Base-by-base conservation (phyloP, 1,284 basidiomycete species). In the Tilletia horrida region DNA sequence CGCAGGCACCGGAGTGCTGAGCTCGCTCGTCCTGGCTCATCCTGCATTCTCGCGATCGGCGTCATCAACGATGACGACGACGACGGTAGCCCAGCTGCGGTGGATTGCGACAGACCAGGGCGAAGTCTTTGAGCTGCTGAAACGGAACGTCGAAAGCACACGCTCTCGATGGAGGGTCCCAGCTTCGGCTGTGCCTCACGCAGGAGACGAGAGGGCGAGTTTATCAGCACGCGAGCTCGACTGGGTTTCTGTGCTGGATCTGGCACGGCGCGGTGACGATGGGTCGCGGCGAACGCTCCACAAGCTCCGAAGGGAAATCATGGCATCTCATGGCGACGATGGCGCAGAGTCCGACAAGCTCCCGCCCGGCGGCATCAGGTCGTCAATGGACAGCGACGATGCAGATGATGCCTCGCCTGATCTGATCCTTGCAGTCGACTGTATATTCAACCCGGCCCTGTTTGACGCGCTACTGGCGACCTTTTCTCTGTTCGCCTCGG, bases 81-180 rank as follows among this genome's bases (percentile, higher is more conserved):
- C 21, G 8, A 40, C 55, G 27, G 55, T 1, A n/a, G 18, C 52
- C 23, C 45, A 66, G 0, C 23, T 72, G 6, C 64, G 63, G 2
- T 81, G 78, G 78, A 63, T 79, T 1, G 72, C 77, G 0, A 78
- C 79, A 0, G 79, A 81, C 57, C 79, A 76, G 42, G 62, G 63
- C 1, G 69, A 68, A 2, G 68, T 79, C 27, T 4, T 79, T 0
- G 72, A 70, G 0, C 62, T 81, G 16, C 62, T 81, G n/a, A 59
- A 63, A 3, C 74, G 73, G 48, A 79, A 78, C 44, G 40, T 73
- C 2, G 42, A 65, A 47, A 25, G 1, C 31, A 16, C n/a, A 9
- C 14, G 4, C 67, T 74, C 66, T 71, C 50, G 70, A 73, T 4
- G 65, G 67, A 1, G 68, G 66, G 7, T 6, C 52, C 7, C 69